Conservation (phyloP, 108 stramenopile species). For the Bacterosira constricta region DNA sequence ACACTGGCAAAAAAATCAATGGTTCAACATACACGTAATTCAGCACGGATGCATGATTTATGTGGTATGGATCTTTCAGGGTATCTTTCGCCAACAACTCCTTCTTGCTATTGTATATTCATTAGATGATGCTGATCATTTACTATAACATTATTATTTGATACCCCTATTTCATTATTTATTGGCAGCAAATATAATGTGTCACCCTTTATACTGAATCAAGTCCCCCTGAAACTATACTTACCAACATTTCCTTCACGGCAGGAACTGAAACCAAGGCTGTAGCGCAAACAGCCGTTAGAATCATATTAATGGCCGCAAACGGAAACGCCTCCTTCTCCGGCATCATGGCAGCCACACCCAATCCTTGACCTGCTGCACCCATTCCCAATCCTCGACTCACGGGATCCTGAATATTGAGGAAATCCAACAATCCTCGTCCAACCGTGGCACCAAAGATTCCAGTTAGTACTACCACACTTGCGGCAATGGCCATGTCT, state of each 20-base stretch:
- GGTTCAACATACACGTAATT: no score
- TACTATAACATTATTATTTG: no score
- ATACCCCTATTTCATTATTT: no score
- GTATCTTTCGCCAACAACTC: no score
- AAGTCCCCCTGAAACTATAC: conserved; percentile 39
- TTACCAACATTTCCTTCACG: conserved; percentile 35
- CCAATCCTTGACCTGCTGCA: conserved; percentile 57
- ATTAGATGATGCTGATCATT: no score
- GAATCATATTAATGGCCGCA: conserved; percentile 56
- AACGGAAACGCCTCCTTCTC: conserved; percentile 71
- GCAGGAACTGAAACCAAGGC: conserved; percentile 55
- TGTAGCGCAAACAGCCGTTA: conserved; percentile 53
- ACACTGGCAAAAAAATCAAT: no score
- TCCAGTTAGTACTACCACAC: conserved; percentile 55
- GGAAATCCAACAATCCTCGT: conserved; percentile 32
- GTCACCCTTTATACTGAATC: no score
- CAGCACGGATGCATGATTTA: no score
- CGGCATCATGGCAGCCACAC: conserved; percentile 50
- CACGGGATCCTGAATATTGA: conserved; percentile 49
- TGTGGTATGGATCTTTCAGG: no score
- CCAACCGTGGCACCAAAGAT: conserved; percentile 59
- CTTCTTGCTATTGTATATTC: no score
- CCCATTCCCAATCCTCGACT: conserved; percentile 61
- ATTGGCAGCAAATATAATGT: no score
- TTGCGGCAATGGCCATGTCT: conserved; percentile 54